phyloP scores from a whole-genome alignment of 305 asterid species.

The Striga hermonthica region DNA sequence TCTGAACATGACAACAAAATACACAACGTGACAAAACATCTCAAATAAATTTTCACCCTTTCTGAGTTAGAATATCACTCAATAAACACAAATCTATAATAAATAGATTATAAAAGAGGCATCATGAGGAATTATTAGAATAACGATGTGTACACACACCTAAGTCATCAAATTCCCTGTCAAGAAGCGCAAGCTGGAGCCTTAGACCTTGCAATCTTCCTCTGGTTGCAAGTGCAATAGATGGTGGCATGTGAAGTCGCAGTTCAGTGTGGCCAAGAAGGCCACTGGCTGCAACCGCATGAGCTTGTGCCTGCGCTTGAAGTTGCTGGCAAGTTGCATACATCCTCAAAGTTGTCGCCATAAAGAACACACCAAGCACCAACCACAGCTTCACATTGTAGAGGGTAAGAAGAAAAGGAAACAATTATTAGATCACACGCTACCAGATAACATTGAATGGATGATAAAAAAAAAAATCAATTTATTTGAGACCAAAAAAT shows the following conservation, averaged over 20 bases:
- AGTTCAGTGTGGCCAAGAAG: slow-evolving; percentile 92
- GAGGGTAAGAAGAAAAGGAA: neutral
- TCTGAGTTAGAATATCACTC: neutral
- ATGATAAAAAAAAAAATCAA: no score
- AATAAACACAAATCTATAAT: no score
- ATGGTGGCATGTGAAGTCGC: slow-evolving; percentile 97
- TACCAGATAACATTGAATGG: no score
- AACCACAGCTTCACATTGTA: slow-evolving; percentile 66
- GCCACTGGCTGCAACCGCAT: slow-evolving; percentile 93
- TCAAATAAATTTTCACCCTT: slow-evolving; percentile 12
- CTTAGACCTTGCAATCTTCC: slow-evolving; percentile 96
- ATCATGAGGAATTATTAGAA: slow-evolving; percentile 13
- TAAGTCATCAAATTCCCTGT: slow-evolving; percentile 90
- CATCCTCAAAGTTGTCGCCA: slow-evolving; percentile 93
- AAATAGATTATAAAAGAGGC: neutral
- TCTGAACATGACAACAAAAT: slow-evolving; percentile 47
- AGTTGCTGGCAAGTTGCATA: slow-evolving; percentile 99
- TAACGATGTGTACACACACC: slow-evolving; percentile 39
- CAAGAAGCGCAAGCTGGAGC: slow-evolving; percentile 97
- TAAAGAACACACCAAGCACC: slow-evolving; percentile 90
- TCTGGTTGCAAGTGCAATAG: slow-evolving; percentile 87
- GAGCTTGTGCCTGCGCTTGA: slow-evolving; percentile 99
- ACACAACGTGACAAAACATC: slow-evolving; percentile 8
- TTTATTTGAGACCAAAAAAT: no score
- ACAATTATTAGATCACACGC: neutral